phyloP scores from a whole-genome alignment of 192 early-diverging fungal species.

The Linnemannia elongata region DNA sequence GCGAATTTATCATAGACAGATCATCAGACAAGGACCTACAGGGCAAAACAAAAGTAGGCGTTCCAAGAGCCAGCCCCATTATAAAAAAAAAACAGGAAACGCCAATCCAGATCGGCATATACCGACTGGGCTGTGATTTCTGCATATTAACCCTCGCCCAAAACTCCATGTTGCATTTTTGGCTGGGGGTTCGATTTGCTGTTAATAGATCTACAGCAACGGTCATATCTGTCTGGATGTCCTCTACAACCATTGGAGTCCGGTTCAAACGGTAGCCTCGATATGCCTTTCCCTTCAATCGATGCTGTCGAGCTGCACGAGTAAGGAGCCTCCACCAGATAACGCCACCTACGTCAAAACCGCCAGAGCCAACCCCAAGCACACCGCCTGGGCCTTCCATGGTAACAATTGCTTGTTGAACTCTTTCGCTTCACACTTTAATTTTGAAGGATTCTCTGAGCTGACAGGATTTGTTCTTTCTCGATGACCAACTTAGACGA shows the following conservation, averaged over 20 bases:
- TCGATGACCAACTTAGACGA: conserved; percentile 24
- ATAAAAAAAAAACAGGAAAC: neutral
- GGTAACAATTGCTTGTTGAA: conserved; percentile 16
- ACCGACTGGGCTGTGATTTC: neutral
- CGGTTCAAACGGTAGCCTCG: conserved; percentile 89
- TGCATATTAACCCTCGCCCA: neutral
- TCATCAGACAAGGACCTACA: neutral
- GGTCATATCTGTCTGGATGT: conserved; percentile 99
- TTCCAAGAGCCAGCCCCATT: neutral
- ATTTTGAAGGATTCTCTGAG: neutral
- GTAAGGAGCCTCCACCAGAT: conserved; percentile 69
- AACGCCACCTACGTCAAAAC: conserved; percentile 68
- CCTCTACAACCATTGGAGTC: conserved; percentile 94
- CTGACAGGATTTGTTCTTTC: neutral
- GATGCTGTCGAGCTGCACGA: conserved; percentile 89
- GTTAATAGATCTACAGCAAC: conserved; percentile 80
- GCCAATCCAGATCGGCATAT: neutral
- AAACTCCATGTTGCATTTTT: neutral
- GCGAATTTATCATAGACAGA: neutral
- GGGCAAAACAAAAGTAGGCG: neutral
- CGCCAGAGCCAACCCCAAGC: conserved; percentile 68
- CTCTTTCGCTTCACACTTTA: neutral
- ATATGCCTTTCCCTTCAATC: conserved; percentile 93
- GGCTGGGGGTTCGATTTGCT: neutral
- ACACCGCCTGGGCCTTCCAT: conserved; percentile 73